Evolutionary conservation across 306 rosid genomes (phyloP), one percentile per base, ranked within the genome.

Genomic region (Medicago ruthenica): DNA sequence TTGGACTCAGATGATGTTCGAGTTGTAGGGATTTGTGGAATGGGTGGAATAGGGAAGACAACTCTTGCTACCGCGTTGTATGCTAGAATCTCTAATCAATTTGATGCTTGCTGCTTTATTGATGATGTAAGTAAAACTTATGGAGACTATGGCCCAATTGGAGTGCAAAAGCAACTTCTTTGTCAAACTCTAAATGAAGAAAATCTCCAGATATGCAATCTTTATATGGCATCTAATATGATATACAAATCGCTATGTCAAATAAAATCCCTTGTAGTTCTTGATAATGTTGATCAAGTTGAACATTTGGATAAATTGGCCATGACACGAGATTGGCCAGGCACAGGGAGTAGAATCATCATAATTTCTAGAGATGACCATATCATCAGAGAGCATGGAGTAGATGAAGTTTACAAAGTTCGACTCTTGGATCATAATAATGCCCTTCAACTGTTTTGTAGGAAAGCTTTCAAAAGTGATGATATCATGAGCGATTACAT

Each of bases 381-480:
- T 22, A 63, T 62, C n/a, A 16, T 71, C 6, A 39, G n/a, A 45
- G 58, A 62, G 21, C 14, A 51, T 71, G 66, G 24, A 40, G 73
- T 71, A 27, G 58, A 63, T 22, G 34, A 1, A 15, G 22, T n/a
- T n/a, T n/a, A n/a, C n/a, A n/a, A n/a, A n/a, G n/a, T n/a, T n/a
- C n/a, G n/a, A n/a, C n/a, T n/a, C n/a, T n/a, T n/a, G n/a, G n/a
- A 11, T 11, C 27, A 44, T 44, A 17, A 1, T 3, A 5, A 63
- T n/a, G 72, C 77, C 42, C 17, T 50, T 40, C 44, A 36, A 62
- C n/a, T 79, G 31, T 79, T 79, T 40, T 62, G 73, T 12, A 51
- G 24, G 9, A 75, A 68, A 39, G 84, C 76, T n/a, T 80, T 80
- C 67, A 48, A 75, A 48, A 2, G 72, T 50, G 70, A 81, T 24